phyloP scores from a whole-genome alignment of 129 eudicot species.

The Flaveria ramosissima region DNA sequence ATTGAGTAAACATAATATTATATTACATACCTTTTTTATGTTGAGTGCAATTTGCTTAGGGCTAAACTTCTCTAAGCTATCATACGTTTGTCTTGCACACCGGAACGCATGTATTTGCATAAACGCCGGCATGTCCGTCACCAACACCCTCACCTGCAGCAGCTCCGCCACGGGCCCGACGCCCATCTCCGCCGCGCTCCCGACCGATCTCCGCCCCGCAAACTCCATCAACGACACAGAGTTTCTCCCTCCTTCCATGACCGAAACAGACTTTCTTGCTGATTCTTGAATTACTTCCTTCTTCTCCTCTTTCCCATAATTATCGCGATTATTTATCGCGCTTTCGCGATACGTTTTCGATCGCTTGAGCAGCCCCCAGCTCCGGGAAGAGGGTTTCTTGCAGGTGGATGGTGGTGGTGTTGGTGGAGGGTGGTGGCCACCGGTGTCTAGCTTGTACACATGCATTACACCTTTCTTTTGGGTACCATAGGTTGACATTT shows the following conservation, averaged over 20 bases:
- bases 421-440: constrained; percentile 25
- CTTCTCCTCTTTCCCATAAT: constrained; percentile 31
- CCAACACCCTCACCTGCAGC: constrained; percentile 66
- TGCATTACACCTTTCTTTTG: constrained; percentile 53
- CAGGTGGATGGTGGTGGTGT: constrained; percentile 30
- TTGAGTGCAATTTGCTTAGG: constrained; percentile 65
- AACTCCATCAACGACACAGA: constrained; percentile 38
- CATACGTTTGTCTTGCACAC: constrained; percentile 67
- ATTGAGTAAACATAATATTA: too few relatives aligned
- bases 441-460: constrained; percentile 62
- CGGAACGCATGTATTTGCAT: constrained; percentile 87
- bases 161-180: constrained; percentile 45
- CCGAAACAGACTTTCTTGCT: constrained; percentile 38
- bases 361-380: constrained; percentile 48
- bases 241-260: constrained; percentile 45
- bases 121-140: constrained; percentile 85
- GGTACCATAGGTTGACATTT: constrained; percentile 39
- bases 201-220: constrained; percentile 47
- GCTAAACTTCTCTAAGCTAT: constrained; percentile 74
- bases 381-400: constrained; percentile 37
- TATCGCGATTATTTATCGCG: not conserved
- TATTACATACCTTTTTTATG: constrained; percentile 66
- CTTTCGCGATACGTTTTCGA: constrained; percentile 55
- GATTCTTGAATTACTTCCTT: constrained; percentile 38
- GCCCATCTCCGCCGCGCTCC: constrained; percentile 42